Conservation (phyloP, 1,284 basidiomycete genomes). For the Ganoderma lingzhi region DNA sequence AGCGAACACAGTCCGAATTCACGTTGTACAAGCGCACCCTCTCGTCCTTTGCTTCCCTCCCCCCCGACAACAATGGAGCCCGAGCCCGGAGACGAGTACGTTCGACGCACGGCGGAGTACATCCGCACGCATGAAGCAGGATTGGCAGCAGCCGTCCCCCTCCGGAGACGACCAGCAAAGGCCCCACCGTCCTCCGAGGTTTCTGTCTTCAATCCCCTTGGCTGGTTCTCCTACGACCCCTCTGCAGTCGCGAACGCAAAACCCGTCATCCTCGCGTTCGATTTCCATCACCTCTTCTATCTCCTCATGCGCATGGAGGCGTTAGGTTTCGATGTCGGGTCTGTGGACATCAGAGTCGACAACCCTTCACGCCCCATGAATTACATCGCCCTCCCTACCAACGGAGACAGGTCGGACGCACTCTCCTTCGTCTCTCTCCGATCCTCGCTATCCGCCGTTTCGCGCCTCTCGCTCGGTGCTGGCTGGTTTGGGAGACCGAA, state of each 20-base stretch:
- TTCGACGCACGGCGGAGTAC: constrained; percentile 71
- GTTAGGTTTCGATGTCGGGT: constrained; percentile 75
- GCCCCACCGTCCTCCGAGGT: constrained; percentile 44
- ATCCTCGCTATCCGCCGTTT: constrained; percentile 81
- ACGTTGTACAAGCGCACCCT: constrained; percentile 24
- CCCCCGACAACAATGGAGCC: constrained; percentile 57
- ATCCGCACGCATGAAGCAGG: constrained; percentile 74
- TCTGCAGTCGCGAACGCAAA: constrained; percentile 48
- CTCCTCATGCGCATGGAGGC: constrained; percentile 88
- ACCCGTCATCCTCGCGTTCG: constrained; percentile 73
- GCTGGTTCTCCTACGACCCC: constrained; percentile 63
- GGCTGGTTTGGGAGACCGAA: constrained; percentile 74
- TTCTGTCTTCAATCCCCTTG: constrained; percentile 63
- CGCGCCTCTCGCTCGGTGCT: constrained; percentile 73
- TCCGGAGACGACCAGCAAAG: constrained; percentile 57
- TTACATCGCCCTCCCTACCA: constrained; percentile 68
- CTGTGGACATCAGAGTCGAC: constrained; percentile 81
- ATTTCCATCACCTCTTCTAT: constrained; percentile 89
- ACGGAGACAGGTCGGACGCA: constrained; percentile 73
- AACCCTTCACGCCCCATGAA: constrained; percentile 77
- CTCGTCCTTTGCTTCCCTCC: constrained; percentile 12
- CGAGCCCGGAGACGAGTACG: constrained; percentile 77
- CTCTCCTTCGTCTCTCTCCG: constrained; percentile 83
- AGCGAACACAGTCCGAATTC: constrained; percentile 22
- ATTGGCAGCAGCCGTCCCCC: constrained; percentile 68